Conservation (phyloP, 257 asterid genomes). For the Verbascum thapsus region DNA sequence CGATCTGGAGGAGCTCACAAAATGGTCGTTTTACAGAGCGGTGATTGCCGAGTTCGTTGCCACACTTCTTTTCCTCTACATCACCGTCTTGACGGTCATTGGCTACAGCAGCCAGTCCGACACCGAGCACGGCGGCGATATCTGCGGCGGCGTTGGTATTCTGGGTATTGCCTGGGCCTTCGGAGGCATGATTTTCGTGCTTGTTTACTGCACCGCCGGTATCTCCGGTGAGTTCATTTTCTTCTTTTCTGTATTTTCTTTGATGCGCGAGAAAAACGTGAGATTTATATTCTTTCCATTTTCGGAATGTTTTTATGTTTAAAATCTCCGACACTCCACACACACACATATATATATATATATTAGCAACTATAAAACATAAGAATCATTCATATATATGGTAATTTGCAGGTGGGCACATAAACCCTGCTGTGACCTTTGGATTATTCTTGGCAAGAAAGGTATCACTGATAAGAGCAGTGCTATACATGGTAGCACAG, state of each 20-base stretch:
- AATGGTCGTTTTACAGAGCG: slow-evolving; percentile 84
- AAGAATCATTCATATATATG: no score
- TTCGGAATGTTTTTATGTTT: no score
- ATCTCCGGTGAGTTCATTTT: slow-evolving; percentile 54
- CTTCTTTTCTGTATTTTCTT: no score
- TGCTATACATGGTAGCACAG: slow-evolving; percentile 70
- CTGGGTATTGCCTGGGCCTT: slow-evolving; percentile 91
- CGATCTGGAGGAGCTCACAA: slow-evolving; percentile 58
- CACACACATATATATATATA: no score
- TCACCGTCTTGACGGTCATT: slow-evolving; percentile 71
- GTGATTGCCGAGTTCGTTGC: slow-evolving; percentile 78
- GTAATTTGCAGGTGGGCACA: slow-evolving; percentile 66
- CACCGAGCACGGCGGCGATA: slow-evolving; percentile 36
- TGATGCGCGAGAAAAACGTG: no score
- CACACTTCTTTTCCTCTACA: slow-evolving; percentile 74
- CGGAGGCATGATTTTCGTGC: slow-evolving; percentile 86
- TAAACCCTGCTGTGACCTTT: slow-evolving; percentile 80
- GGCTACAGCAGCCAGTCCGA: slow-evolving; percentile 59
- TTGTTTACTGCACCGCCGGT: slow-evolving; percentile 94
- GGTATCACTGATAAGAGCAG: slow-evolving; percentile 70
- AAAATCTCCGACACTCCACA: no score
- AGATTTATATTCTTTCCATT: no score
- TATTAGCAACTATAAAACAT: no score
- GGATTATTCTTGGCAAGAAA: slow-evolving; percentile 78
- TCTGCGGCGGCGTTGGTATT: slow-evolving; percentile 80